These are phyloP conservation scores for Malbranchea zuffiana DNA, from an alignment of 2,329 filamentous ascomycete genomes.

Conservation along the genomic window DNA sequence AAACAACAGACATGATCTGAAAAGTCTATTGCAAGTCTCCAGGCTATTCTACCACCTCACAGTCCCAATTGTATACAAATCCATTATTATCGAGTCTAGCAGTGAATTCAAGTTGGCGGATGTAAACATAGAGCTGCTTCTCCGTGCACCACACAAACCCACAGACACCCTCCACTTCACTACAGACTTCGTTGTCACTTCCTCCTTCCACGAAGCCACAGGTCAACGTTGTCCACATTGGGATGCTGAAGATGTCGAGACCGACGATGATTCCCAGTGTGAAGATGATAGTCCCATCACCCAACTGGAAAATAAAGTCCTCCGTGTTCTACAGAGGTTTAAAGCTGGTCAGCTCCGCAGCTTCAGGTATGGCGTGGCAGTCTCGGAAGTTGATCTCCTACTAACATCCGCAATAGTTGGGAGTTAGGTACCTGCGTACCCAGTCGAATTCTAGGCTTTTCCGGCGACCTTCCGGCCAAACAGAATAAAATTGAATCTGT, in stretches of 20 bases:
- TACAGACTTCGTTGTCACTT: background rate
- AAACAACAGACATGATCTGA: too few relatives aligned
- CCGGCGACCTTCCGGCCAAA: slow-evolving; percentile 1
- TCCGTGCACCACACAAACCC: too few relatives aligned
- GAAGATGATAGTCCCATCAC: slow-evolving; percentile 2
- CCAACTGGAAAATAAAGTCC: slow-evolving; percentile 1
- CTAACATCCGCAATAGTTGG: slow-evolving; percentile 1
- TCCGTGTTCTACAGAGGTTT: slow-evolving; percentile 1
- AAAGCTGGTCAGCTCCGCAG: slow-evolving; percentile 2
- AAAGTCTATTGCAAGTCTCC: slow-evolving; percentile 1
- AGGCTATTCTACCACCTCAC: slow-evolving; percentile 2
- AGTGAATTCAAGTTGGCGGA: background rate
- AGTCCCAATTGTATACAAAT: slow-evolving; percentile 1
- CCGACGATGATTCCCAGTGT: background rate
- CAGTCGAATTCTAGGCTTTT: background rate
- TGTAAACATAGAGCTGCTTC: too few relatives aligned
- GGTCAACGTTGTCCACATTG: slow-evolving; percentile 1
- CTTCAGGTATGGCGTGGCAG: slow-evolving; percentile 3
- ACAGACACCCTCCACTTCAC: slow-evolving; percentile 1
- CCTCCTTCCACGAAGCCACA: slow-evolving; percentile 3
- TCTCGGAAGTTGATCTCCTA: background rate
- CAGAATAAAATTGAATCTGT: slow-evolving; percentile 7
- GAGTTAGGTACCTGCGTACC: slow-evolving; percentile 6
- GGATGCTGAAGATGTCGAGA: background rate
- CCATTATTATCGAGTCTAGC: slow-evolving; percentile 1